Percentiles rank a stretch among this genome's conserved stretches.
phyloP scores from a whole-genome alignment of 2,329 filamentous ascomycete species.

The Rhynchosporium secalis region DNA sequence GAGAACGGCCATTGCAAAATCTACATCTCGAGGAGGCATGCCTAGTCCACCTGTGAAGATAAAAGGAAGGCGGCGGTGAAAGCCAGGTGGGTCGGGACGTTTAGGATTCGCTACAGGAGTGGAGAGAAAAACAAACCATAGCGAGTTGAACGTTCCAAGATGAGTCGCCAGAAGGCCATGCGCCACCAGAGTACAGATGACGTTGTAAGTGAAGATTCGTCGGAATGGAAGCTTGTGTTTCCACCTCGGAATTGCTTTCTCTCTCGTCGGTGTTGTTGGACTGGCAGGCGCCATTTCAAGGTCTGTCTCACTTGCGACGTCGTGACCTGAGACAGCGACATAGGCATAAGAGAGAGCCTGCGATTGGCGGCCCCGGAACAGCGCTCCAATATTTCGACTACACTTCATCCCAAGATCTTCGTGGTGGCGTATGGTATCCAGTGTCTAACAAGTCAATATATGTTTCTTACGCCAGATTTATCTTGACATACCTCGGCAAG shows the following conservation, averaged over 20 bases:
- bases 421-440: conserved; percentile 39
- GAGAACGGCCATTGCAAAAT: conserved; percentile 72
- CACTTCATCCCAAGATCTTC: conserved; percentile 34
- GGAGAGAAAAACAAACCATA: conserved; percentile 62
- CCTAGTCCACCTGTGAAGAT: conserved; percentile 69
- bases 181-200: conserved; percentile 54
- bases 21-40: conserved; percentile 67
- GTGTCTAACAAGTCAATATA: conserved; percentile 35
- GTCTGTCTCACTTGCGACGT: conserved; percentile 18
- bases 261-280: conserved; percentile 19
- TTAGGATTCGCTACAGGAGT: conserved; percentile 52
- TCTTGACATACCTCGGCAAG: conserved; percentile 30
- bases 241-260: conserved; percentile 25
- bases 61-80: conserved; percentile 28
- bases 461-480: not conserved
- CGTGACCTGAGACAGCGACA: conserved; percentile 23
- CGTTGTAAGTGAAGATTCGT: conserved; percentile 38
- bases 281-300: conserved; percentile 26
- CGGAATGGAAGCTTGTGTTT: conserved; percentile 37
- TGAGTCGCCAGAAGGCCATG: conserved; percentile 72
- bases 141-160: conserved; percentile 58
- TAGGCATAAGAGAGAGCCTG: conserved; percentile 23
- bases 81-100: conserved; percentile 56
- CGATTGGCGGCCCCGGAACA: conserved; percentile 22
- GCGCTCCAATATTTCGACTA: conserved; percentile 22